Evolutionary conservation across 2,329 filamentous ascomycete genomes (phyloP).

Genomic region (Botrytis squamosa): DNA sequence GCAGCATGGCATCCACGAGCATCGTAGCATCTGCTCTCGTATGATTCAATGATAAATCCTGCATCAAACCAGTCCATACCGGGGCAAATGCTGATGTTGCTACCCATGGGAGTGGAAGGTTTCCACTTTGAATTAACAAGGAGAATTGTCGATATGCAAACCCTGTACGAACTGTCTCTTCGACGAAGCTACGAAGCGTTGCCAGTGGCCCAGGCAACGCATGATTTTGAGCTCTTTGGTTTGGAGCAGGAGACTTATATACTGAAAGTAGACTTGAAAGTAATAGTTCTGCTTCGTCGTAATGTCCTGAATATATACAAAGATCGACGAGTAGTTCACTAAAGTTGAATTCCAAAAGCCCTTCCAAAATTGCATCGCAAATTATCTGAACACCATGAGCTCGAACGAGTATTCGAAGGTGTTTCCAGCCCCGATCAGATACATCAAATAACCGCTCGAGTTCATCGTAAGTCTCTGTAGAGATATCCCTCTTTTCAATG

Average conservation of each 20-base stretch:
- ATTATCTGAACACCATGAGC: slow-evolving; percentile 49
- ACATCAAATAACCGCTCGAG: slow-evolving; percentile 46
- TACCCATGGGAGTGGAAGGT: slow-evolving; percentile 47
- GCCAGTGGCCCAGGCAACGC: slow-evolving; percentile 38
- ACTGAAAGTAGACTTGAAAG: slow-evolving; percentile 41
- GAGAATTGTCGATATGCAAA: slow-evolving; percentile 44
- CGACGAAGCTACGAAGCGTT: slow-evolving; percentile 41
- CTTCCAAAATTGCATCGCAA: slow-evolving; percentile 44
- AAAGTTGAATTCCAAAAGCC: slow-evolving; percentile 45
- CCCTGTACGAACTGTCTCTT: slow-evolving; percentile 37
- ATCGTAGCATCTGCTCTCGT: slow-evolving; percentile 40
- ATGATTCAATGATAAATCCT: slow-evolving; percentile 39
- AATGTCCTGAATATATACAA: slow-evolving; percentile 42
- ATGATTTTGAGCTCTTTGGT: slow-evolving; percentile 32
- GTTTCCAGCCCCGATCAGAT: slow-evolving; percentile 45
- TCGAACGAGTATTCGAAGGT: slow-evolving; percentile 47
- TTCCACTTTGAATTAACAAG: slow-evolving; percentile 39
- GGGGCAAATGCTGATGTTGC: slow-evolving; percentile 44
- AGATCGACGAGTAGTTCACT: slow-evolving; percentile 45
- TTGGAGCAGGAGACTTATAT: slow-evolving; percentile 42
- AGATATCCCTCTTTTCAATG: slow-evolving; percentile 41
- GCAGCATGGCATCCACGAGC: slow-evolving; percentile 42
- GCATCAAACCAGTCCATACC: slow-evolving; percentile 45
- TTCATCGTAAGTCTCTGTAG: slow-evolving; percentile 49
- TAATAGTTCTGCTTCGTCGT: slow-evolving; percentile 45